Conservation (phyloP, 2,329 filamentous ascomycete genomes). For the Dothistroma septosporum region DNA sequence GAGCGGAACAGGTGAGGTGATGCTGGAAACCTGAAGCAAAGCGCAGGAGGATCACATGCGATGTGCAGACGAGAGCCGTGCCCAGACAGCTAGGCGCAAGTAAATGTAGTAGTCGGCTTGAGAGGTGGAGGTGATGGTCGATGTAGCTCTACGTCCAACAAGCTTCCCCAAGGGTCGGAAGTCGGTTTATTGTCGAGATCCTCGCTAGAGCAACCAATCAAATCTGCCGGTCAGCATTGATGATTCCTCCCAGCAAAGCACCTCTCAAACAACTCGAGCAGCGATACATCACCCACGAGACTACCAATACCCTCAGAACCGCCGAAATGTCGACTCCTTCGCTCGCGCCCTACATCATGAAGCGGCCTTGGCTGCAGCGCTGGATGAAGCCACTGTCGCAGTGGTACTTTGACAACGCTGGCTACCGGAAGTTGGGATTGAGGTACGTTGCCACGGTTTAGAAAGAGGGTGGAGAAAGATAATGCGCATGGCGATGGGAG, state of each 20-base stretch:
- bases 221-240: neutral
- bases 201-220: neutral
- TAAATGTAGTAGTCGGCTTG: neutral
- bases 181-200: neutral
- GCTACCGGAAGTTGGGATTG: slow-evolving; percentile 89
- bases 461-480: neutral
- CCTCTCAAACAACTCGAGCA: slow-evolving; percentile 5
- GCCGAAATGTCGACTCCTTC: slow-evolving; percentile 64
- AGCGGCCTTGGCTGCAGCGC: slow-evolving; percentile 79
- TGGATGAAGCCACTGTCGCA: slow-evolving; percentile 75
- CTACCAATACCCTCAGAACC: slow-evolving; percentile 20
- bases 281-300: slow-evolving; percentile 11
- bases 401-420: slow-evolving; percentile 85
- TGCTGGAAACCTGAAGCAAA: neutral
- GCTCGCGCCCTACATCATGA: slow-evolving; percentile 71
- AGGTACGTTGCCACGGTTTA: slow-evolving; percentile 54
- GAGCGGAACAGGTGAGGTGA: neutral
- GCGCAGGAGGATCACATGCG: neutral
- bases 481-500: neutral
- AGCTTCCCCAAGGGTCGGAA: slow-evolving; percentile 2
- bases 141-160: neutral
- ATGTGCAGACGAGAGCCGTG: neutral
- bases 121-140: neutral
- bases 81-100: neutral
- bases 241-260: neutral